A percentile compares a stretch with the other conserved stretches of the same genome.
Conservation (phyloP, 2,329 filamentous ascomycete genomes). For the Ceratocystis ficicola region DNA sequence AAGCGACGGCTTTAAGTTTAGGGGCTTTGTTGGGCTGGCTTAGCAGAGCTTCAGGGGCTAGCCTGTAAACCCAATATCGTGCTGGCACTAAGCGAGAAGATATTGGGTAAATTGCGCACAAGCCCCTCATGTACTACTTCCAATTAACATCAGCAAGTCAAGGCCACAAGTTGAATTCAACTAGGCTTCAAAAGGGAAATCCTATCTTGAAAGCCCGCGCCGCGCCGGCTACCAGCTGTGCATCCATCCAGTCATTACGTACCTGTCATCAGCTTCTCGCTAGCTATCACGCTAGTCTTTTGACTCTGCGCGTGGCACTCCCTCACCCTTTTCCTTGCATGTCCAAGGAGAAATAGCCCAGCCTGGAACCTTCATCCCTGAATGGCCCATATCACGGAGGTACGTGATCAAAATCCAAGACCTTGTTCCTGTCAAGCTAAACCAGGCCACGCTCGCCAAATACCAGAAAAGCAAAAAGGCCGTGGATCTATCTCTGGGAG, state of each 20-base stretch:
- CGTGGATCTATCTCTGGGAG: not conserved
- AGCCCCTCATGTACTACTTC: not conserved
- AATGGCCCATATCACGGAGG: not conserved
- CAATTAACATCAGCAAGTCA: not conserved
- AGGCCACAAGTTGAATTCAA: too few relatives aligned
- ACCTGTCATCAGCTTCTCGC: too few relatives aligned
- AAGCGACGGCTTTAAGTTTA: not conserved
- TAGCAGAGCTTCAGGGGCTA: slow-evolving; percentile 4
- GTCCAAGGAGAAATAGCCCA: not conserved
- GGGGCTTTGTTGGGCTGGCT: not conserved
- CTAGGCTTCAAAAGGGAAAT: too few relatives aligned
- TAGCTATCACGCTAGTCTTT: too few relatives aligned
- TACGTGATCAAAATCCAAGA: not conserved
- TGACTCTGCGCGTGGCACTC: not conserved
- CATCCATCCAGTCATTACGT: too few relatives aligned
- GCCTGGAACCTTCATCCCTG: slow-evolving; percentile 1
- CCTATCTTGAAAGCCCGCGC: too few relatives aligned
- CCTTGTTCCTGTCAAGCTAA: not conserved
- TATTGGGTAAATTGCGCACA: not conserved
- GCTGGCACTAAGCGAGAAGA: not conserved
- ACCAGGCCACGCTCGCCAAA: not conserved
- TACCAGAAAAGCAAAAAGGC: not conserved
- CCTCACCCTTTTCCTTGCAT: slow-evolving; percentile 1
- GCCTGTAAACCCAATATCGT: not conserved
- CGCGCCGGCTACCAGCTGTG: too few relatives aligned